These are phyloP conservation scores for Puccinia coronata DNA, from an alignment of 1,284 basidiomycete species.

Conservation along the genomic window DNA sequence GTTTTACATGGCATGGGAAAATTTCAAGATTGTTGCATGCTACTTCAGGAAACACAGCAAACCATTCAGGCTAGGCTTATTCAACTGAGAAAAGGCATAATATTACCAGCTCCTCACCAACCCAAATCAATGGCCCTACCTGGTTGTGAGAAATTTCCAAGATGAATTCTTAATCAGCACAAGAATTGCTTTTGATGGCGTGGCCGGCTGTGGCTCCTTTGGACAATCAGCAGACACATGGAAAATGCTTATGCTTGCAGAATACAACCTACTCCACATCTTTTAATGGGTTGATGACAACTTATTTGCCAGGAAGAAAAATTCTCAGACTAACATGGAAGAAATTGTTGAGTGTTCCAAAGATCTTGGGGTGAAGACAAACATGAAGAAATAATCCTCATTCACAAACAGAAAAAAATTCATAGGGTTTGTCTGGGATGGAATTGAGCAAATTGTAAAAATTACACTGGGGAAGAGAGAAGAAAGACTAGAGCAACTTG, in stretches of 20 bases:
- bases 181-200: background rate
- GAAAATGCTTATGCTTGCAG: background rate
- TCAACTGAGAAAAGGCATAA: slow-evolving; percentile 6
- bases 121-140: slow-evolving; percentile 1
- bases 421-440: background rate
- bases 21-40: background rate
- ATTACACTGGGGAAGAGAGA: background rate
- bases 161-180: too few species aligned
- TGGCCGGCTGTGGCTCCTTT: background rate
- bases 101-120: background rate
- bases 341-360: background rate
- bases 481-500: background rate
- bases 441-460: background rate
- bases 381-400: background rate
- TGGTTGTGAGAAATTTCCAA: background rate
- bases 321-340: background rate
- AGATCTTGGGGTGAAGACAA: background rate
- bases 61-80: background rate
- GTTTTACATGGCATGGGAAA: slow-evolving; percentile 8
- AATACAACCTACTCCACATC: background rate
- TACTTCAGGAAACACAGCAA: background rate
- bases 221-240: background rate
- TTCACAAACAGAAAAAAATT: background rate
- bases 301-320: background rate
- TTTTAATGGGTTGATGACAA: slow-evolving; percentile 18